Evolutionary conservation across 1,139 yeast genomes (phyloP), one percentile per base, ranked within the genome.

Genomic region (Suhomyces taliae): DNA sequence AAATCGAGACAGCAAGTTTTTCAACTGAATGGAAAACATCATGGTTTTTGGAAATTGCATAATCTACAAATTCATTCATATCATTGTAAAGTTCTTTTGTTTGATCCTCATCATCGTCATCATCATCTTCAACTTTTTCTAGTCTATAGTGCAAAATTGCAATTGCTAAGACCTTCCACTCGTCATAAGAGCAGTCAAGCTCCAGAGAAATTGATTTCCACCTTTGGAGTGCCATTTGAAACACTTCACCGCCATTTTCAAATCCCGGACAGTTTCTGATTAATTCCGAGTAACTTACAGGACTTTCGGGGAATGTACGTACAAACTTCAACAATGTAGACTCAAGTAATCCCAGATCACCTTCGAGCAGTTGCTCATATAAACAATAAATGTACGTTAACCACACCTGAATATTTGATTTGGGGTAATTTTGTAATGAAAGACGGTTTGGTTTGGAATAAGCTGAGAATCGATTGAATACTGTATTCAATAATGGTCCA

Each of bases 21-120:
- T 77, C 82, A 2, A 78, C 71, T 0, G 74, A 59, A 53, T 77
- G 81, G 47, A 64, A 69, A 1, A 63, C 52, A 48, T 72, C 72
- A 49, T 66, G 64, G 42, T 68, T 62, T 6, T 57, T 49, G 8
- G 52, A 42, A 7, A 71, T 33, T 0, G 79, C 72, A 50, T 44
- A 45, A 1, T 49, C 47, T 11, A 56, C 56, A 37, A 51, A 60
- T 6, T 29, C 31, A 1, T 43, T 43, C 14, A 53, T 40, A 40
- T 53, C 59, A 6, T 32, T 24, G 12, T 37, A 37, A 10, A 43
- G 36, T 7, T 37, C 44, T 11, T 37, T 40, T 2, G 49, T 34
- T 6, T 57, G 39, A 44, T 55, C 58, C n/a, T 34, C 32, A 19
- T 53, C 24, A 32, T 14, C 19, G 4, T 53, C 24, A 32, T 14